A percentile compares a stretch with the other conserved stretches of the same genome.
Evolutionary conservation across 805 yeast species (phyloP).

Genomic region (Isabelozyma heimii): DNA sequence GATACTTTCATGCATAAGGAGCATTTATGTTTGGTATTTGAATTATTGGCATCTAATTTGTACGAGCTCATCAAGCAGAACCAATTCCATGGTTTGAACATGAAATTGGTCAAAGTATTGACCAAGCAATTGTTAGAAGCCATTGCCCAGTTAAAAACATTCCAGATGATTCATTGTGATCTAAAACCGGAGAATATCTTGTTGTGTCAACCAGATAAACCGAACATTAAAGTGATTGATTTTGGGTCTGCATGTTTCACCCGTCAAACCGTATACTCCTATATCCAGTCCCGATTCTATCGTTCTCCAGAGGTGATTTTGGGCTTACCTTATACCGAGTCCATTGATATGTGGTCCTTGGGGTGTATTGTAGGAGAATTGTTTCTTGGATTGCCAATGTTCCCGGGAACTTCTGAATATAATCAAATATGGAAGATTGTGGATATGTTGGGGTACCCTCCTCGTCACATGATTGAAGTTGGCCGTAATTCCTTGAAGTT

Average conservation of each 20-base stretch:
- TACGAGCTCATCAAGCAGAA: conserved; percentile 91
- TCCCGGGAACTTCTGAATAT: conserved; percentile 93
- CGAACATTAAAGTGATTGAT: conserved; percentile 89
- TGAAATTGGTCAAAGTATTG: conserved; percentile 73
- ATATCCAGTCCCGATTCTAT: conserved; percentile 89
- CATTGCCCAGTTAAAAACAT: conserved; percentile 72
- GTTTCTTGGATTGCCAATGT: conserved; percentile 85
- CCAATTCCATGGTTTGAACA: conserved; percentile 85
- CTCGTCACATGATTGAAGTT: conserved; percentile 95
- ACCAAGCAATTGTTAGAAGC: conserved; percentile 81
- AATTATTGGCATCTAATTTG: conserved; percentile 79
- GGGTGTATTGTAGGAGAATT: conserved; percentile 92
- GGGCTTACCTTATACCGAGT: conserved; percentile 87
- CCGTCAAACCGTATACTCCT: conserved; percentile 82
- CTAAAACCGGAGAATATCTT: conserved; percentile 94
- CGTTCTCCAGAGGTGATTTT: conserved; percentile 92
- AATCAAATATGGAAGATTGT: conserved; percentile 83
- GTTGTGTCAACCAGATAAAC: conserved; percentile 73
- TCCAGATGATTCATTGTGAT: conserved; percentile 92
- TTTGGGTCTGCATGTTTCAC: conserved; percentile 96
- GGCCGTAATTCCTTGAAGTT: conserved; percentile 80
- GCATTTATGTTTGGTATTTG: conserved; percentile 91
- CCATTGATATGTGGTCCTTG: conserved; percentile 97
- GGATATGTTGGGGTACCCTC: conserved; percentile 82
- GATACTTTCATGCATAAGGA: conserved; percentile 92